These are phyloP conservation scores for Aspergillus flavus DNA, from an alignment of 2,329 filamentous ascomycete species.

Conservation along the genomic window DNA sequence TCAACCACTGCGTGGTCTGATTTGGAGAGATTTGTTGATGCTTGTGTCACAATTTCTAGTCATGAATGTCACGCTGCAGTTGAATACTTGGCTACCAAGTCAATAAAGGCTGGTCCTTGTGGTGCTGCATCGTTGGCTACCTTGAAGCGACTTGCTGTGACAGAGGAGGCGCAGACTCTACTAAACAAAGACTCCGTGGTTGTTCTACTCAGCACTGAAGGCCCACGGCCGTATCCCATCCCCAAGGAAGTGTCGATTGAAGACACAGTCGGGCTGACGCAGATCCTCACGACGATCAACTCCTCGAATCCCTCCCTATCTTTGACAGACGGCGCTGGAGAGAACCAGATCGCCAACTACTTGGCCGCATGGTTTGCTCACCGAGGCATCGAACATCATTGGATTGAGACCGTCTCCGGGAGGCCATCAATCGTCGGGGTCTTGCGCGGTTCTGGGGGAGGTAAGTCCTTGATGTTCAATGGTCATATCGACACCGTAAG, in stretches of 20 bases:
- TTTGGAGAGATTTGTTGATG: conserved; percentile 61
- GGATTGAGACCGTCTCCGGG: conserved; percentile 50
- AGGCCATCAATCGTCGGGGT: conserved; percentile 56
- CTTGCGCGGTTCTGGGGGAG: conserved; percentile 50
- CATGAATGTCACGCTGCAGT: conserved; percentile 63
- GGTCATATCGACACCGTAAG: conserved; percentile 59
- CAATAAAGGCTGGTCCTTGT: conserved; percentile 62
- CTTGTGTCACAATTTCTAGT: conserved; percentile 63
- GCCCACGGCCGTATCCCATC: conserved; percentile 55
- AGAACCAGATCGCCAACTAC: conserved; percentile 51
- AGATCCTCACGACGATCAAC: conserved; percentile 52
- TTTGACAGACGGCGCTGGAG: conserved; percentile 47
- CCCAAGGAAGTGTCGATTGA: conserved; percentile 48
- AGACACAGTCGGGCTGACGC: conserved; percentile 48
- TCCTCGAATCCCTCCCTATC: conserved; percentile 53
- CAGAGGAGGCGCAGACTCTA: conserved; percentile 32
- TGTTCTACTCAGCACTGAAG: conserved; percentile 69
- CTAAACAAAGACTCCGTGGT: conserved; percentile 57
- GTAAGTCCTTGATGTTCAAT: conserved; percentile 56
- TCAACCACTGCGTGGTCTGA: conserved; percentile 67
- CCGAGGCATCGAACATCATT: conserved; percentile 54
- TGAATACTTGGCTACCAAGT: conserved; percentile 52
- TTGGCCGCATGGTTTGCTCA: conserved; percentile 55
- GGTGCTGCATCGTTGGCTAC: conserved; percentile 61
- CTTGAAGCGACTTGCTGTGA: conserved; percentile 51